Base-by-base conservation (phyloP, 2,329 filamentous ascomycete species). In the Capronia epimyces region DNA sequence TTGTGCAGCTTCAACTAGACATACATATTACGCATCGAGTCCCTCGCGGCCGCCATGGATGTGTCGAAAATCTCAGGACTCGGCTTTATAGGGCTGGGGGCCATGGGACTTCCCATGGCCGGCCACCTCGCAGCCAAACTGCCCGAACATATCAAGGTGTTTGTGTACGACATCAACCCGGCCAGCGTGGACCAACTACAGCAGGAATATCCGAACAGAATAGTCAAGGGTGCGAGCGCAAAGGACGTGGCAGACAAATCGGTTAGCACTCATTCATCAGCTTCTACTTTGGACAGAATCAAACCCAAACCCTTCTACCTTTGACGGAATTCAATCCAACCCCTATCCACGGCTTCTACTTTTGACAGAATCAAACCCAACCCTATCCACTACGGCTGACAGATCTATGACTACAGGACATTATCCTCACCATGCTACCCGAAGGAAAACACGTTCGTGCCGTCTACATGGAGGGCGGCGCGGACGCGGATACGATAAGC, bases 61-160 rank as follows among this genome's bases (percentile, higher is more conserved):
- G 27, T 58, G 16, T 45, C 50, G 10, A 48, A 53, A 24, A 46
- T 55, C n/a, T 55, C 52, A 18, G 49, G 48, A 7, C 44, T 63
- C 20, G 60, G 74, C 39, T 80, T 79, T 64, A 72, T 80, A 40
- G 76, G 77, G 57, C 68, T 79, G 1, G 77, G 77, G n/a, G 69
- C 71, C 9, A 80, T 79, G 77, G 77, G 77, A 0, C 69, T 67
- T 46, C 76, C 76, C 9, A 80, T 80, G 76, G 69, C 72, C 3
- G 64, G 62, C 16, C 75, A 79, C 60, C 65, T 80, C 20, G 69
- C 72, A 8, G 68, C 69, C 18, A 78, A 76, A 56, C 65, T 75
- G 42, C 66, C 70, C 2, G 20, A 61, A 8, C 64, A 68, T 9
- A 71, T 71, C 7, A 65, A 65, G 2, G 70, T 79, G 49, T 71